Evolutionary conservation across 768 basidiomycete genomes (phyloP), one percentile per base, ranked within the genome.

Genomic region (Tylopilus balloui): DNA sequence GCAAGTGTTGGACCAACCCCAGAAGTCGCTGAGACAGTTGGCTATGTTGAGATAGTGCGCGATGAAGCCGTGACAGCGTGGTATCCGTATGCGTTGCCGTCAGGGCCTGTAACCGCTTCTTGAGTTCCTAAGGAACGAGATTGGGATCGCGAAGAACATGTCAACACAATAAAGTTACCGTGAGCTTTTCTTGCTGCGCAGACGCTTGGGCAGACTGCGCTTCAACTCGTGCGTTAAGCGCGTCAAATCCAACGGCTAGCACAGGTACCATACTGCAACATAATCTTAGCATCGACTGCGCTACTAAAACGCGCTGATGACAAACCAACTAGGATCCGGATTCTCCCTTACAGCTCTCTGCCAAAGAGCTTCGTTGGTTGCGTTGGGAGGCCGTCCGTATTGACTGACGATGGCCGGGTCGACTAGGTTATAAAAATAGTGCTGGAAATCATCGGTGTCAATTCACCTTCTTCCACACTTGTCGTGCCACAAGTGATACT

Each of bases 381-480:
- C 82, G 57, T 88, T 88, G 13, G 73, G 64, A 12, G 91, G 90
- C 14, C 86, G 80, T 7, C 78, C 82, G 53, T 88, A 93, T 44
- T 82, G 56, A 23, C 70, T 73, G 3, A 86, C 79, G 55, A 83
- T 75, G 6, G 70, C 71, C 0, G 88, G 86, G 57, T 86, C 81
- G 4, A 92, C 88, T 13, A 88, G 70, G 57, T 92, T 92, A 64
- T 93, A 92, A 57, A 93, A 93, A 54, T 80, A 81, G 54, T 88
- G 79, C 89, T 92, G 47, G 31, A 17, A 32, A 35, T 36, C 13
- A 34, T 6, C 38, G 9, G 27, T 27, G 12, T 54, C 34, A 60
- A 44, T 29, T 35, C 7, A 7, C 12, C 15, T 51, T 15, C 27
- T 24, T 24, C 15, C 19, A 10, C 17, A 28, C 21, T 19, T 17